Base-by-base conservation (phyloP, 2,329 filamentous ascomycete species). In the Epichloe gansuensis region DNA sequence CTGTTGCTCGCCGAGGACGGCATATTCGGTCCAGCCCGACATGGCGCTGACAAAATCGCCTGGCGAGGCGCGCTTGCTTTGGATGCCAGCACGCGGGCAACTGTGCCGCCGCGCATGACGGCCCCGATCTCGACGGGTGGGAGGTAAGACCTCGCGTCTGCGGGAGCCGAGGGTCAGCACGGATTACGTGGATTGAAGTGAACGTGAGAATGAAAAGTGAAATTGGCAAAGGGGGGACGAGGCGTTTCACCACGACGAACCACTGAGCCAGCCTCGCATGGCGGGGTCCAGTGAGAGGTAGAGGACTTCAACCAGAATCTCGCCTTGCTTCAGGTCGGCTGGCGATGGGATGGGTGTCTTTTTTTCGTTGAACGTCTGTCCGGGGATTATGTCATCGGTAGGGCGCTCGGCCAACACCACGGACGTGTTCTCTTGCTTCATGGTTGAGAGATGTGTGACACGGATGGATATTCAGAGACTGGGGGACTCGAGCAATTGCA, bases 261-360 rank as follows among this genome's bases (percentile, higher is more conserved):
- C 75, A 56, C 78, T 84, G 21, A 89, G 67, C 83, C 83, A 88
- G 54, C 80, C 80, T 60, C 85, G 77, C 84, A 88, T 88, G n/a
- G 85, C 83, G 1, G 85, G 85, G 67, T 88, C 85, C 41, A 88
- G 73, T 9, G 81, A 83, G 45, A 87, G 73, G 62, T 87, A 88
- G 55, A 85, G 67, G 1, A 67, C 64, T 64, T 80, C 76, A 45
- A 80, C 67, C 49, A 88, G 73, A 52, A 88, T 72, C 62, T 88
- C 70, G 58, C 82, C 82, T 71, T 82, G 76, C 63, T 83, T 75
- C 43, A 85, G 72, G 55, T 78, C 72, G 35, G 68, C 67, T 21
- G 72, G 70, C 7, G 74, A 68, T 59, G 78, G 77, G 4, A 78
- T 72, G 1, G 77, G 71, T 1, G 72, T 67, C 46, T 69, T 71